Evolutionary conservation across 441 rosid genomes (phyloP).

Genomic region (Manihot esculenta): DNA sequence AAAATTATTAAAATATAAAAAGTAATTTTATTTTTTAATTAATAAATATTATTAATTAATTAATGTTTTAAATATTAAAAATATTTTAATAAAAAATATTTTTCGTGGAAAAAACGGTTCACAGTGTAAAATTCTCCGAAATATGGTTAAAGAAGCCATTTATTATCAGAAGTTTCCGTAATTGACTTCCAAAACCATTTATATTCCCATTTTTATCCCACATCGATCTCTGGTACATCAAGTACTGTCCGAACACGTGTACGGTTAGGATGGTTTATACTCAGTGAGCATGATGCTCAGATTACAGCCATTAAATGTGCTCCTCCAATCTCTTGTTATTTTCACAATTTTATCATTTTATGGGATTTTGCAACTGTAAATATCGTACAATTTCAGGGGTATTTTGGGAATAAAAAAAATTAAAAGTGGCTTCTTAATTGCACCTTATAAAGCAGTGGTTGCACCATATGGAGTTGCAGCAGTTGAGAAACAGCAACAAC

Average conservation of each 20-base stretch:
- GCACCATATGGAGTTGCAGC: slow-evolving; percentile 12
- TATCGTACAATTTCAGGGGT: slow-evolving; percentile 25
- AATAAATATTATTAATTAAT: too few relatives aligned
- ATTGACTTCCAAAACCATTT: not conserved
- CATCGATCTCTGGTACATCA: not conserved
- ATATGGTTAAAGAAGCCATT: too few relatives aligned
- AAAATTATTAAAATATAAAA: too few relatives aligned
- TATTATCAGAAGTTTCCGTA: slow-evolving; percentile 38
- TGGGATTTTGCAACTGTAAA: not conserved
- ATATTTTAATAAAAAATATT: too few relatives aligned
- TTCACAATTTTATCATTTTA: not conserved
- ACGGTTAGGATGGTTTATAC: slow-evolving; percentile 32
- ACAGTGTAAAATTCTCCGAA: too few relatives aligned
- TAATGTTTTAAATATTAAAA: too few relatives aligned
- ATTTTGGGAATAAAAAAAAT: slow-evolving; percentile 22
- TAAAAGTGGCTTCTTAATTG: slow-evolving; percentile 14
- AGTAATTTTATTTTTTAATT: too few relatives aligned
- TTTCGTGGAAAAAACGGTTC: too few relatives aligned
- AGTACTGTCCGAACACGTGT: slow-evolving; percentile 54
- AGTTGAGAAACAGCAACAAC: slow-evolving; percentile 15
- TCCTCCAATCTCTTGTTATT: not conserved
- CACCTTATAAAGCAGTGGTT: slow-evolving; percentile 25
- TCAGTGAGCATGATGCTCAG: slow-evolving; percentile 22
- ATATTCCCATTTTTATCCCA: not conserved
- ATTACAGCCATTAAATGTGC: slow-evolving; percentile 19